Base-by-base conservation (phyloP, 106 monocot genomes). In the Chionographis japonica region DNA sequence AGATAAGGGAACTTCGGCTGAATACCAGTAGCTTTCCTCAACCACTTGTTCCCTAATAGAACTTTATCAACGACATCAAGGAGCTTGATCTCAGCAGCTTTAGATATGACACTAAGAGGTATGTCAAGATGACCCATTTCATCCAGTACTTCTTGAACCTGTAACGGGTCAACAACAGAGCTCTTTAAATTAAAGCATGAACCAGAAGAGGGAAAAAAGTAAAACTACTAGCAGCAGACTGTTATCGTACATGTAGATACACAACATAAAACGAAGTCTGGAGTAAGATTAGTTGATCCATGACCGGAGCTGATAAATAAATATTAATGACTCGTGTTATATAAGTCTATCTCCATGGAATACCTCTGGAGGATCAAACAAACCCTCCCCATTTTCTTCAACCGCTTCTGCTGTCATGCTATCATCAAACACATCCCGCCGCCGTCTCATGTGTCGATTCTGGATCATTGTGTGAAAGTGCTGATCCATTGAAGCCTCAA, bases 341-440 rank as follows among this genome's bases (percentile, higher is more conserved):
- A 13, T 37, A n/a, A 15, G 3, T 14, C 40, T 40, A 16, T 58
- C 40, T 36, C 11, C 17, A n/a, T 19, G 17, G 39, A 59, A 37
- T 72, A 98, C 98, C 93, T 99, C 98, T 56, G 83, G 93, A 71
- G 93, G 98, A 50, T 99, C 93, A 75, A 93, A 93, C 11, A 98
- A 70, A 71, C 64, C 86, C 43, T 90, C 93, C 19, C 41, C 69
- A 75, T 51, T 81, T 50, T 99, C 93, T 19, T 98, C 97, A 41
- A 83, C 64, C 42, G 79, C 69, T 63, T 93, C 97, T 17, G 85
- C 56, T 52, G 85, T 56, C 42, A 87, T 27, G 72, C 69, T 74
- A 70, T 88, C 93, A 75, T 93, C 98, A 70, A 88, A 54, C 5
- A 87, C 72, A 77, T 98, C 90, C 4, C 73, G 69, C 50, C 93